phyloP scores from a whole-genome alignment of 2,329 filamentous ascomycete genomes.

The Lojkania enalia region DNA sequence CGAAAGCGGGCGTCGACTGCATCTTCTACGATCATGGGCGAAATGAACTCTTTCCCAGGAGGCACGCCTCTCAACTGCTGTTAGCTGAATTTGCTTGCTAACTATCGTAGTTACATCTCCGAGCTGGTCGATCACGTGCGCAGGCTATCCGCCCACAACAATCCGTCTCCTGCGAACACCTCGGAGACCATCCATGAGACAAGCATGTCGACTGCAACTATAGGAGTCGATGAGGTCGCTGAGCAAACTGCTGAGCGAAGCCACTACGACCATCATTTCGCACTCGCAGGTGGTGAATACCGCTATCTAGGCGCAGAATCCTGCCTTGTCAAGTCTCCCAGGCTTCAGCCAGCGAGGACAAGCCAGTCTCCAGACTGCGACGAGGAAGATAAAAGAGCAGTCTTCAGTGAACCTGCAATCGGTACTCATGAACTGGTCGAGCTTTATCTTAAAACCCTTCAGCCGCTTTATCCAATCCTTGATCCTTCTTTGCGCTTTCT shows the following conservation, averaged over 20 bases:
- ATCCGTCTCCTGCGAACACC: conserved; percentile 26
- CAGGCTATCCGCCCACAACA: conserved; percentile 21
- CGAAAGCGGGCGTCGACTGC: conserved; percentile 41
- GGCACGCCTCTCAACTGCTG: conserved; percentile 17
- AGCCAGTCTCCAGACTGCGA: conserved; percentile 22
- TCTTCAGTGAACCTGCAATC: conserved; percentile 27
- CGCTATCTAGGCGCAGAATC: conserved; percentile 41
- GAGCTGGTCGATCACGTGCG: conserved; percentile 42
- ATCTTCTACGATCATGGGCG: conserved; percentile 41
- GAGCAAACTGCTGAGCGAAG: conserved; percentile 21
- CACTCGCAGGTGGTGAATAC: conserved; percentile 36
- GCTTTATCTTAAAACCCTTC: conserved; percentile 33
- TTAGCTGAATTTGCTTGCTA: conserved; percentile 4
- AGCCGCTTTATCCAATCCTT: conserved; percentile 34
- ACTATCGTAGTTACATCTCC: conserved; percentile 37
- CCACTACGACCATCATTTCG: conserved; percentile 40
- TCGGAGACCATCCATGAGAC: conserved; percentile 16
- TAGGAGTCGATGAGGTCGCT: no score
- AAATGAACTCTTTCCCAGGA: conserved; percentile 35
- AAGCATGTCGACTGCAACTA: no score
- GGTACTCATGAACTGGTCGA: conserved; percentile 36
- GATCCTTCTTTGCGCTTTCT: conserved; percentile 34
- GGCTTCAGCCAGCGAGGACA: conserved; percentile 24
- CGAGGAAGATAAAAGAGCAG: conserved; percentile 29
- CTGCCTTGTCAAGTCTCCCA: conserved; percentile 37